Base-by-base conservation (phyloP, 129 eudicot genomes). In the Dittrichia graveolens region DNA sequence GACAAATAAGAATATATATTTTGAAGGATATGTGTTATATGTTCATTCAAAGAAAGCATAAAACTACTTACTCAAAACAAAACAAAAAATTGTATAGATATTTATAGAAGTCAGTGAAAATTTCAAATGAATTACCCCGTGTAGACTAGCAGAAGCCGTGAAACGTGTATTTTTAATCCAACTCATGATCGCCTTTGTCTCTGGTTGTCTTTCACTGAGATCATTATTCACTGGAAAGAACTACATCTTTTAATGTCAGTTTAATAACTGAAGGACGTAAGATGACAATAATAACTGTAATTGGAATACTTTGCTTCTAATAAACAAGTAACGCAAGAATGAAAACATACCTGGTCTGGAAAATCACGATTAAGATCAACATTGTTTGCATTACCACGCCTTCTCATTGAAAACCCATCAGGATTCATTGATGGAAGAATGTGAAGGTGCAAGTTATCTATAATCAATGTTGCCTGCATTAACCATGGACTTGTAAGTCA, bases 351-450 rank as follows among this genome's bases (percentile, higher is more conserved):
- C 98, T 88, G 95, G 64, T 94, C 98, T 18, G 98, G 98, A 71
- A 94, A 94, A 83, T 94, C 97, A 67, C 98, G 95, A 83, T 94
- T 94, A 73, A 94, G 80, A 79, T 94, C 98, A 74, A 94, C 45
- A 48, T 78, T 61, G 75, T 94, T 90, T 67, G 98, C 98, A 81
- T 94, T 94, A 46, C 88, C 89, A 14, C 98, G 95, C 61, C 74
- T 72, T 78, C 91, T 84, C 12, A 86, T 71, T 48, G 92, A 61
- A 84, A 68, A 94, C 49, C 98, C 98, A 78, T 94, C 98, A 42
- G 98, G 98, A 82, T 94, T 94, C 95, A 94, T 90, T 10, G 98
- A 84, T 55, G 97, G 96, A 70, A 94, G 96, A 52, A 94, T 79
- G 81, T 94, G 98, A 77, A 94, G 97, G 80, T 90, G 98, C 52